A percentile compares a stretch with the other conserved stretches of the same genome.
phyloP scores from a whole-genome alignment of 2,329 filamentous ascomycete species.

The Didymella pomorum region DNA sequence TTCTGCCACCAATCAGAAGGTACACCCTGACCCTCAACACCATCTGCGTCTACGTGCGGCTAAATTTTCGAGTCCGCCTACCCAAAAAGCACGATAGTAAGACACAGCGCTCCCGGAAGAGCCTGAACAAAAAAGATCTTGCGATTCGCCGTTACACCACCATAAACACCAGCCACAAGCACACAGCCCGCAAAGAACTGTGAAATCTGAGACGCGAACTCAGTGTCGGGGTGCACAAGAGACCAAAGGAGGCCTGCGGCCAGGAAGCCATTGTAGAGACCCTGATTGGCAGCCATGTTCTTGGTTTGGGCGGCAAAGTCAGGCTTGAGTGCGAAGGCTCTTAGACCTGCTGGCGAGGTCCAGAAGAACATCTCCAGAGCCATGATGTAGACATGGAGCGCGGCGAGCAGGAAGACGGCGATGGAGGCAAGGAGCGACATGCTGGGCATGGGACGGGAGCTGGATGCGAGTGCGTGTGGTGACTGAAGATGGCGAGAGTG shows the following conservation, averaged over 20 bases:
- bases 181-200: conserved; percentile 9
- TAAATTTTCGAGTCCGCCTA: neutral
- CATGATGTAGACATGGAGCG: conserved; percentile 10
- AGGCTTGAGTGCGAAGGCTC: conserved; percentile 3
- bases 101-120: conserved; percentile 4
- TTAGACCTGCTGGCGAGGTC: conserved; percentile 1
- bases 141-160: neutral
- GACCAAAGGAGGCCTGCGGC: conserved; percentile 1
- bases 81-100: neutral
- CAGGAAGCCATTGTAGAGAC: conserved; percentile 9
- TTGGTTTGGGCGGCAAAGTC: conserved; percentile 4
- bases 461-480: neutral
- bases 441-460: neutral
- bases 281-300: conserved; percentile 11
- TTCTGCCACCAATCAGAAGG: too few relatives aligned
- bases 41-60: too few relatives aligned
- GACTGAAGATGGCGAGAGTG: neutral
- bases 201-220: conserved; percentile 3
- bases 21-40: too few relatives aligned
- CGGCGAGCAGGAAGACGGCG: conserved; percentile 6
- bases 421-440: conserved; percentile 4
- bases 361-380: conserved; percentile 10
- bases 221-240: conserved; percentile 1
- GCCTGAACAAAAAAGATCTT: conserved; percentile 9
- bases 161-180: conserved; percentile 6